Evolutionary conservation across 805 yeast genomes (phyloP).

Genomic region (Wickerhamomyces mucosus): DNA sequence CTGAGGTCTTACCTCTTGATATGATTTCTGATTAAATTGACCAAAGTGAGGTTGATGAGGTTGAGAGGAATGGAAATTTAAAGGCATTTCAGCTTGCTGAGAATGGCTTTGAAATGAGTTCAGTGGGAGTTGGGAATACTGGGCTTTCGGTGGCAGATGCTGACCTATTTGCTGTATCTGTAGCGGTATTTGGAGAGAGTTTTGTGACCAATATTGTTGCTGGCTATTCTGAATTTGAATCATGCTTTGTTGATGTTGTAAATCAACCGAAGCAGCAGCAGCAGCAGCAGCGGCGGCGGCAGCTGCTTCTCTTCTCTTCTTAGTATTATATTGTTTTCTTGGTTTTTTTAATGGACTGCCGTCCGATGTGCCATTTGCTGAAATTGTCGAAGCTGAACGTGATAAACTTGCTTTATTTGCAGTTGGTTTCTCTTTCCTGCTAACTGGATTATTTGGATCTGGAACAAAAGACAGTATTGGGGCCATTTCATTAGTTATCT

Average conservation of each 20-base stretch:
- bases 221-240: constrained; percentile 1
- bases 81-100: too few species aligned
- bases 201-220: constrained; percentile 19
- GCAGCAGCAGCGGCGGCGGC: constrained; percentile 13
- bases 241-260: constrained; percentile 16
- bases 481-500: constrained; percentile 39
- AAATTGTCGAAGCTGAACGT: neutral
- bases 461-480: constrained; percentile 46
- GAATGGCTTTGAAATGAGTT: too few species aligned
- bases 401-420: neutral
- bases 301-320: constrained; percentile 19
- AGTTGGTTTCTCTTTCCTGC: neutral
- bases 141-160: too few species aligned
- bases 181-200: too few species aligned
- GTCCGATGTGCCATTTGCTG: constrained; percentile 11
- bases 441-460: constrained; percentile 32
- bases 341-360: constrained; percentile 14
- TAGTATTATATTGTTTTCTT: constrained; percentile 15
- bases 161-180: too few species aligned
- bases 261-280: too few species aligned
- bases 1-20: too few species aligned
- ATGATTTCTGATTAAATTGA: neutral
- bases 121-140: too few species aligned
- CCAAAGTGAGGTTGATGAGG: constrained; percentile 7
- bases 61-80: too few species aligned